A percentile compares a stretch with the other conserved stretches of the same genome.
Evolutionary conservation across 352 stramenopile species (phyloP).

Genomic region (Phytophthora parvispora): DNA sequence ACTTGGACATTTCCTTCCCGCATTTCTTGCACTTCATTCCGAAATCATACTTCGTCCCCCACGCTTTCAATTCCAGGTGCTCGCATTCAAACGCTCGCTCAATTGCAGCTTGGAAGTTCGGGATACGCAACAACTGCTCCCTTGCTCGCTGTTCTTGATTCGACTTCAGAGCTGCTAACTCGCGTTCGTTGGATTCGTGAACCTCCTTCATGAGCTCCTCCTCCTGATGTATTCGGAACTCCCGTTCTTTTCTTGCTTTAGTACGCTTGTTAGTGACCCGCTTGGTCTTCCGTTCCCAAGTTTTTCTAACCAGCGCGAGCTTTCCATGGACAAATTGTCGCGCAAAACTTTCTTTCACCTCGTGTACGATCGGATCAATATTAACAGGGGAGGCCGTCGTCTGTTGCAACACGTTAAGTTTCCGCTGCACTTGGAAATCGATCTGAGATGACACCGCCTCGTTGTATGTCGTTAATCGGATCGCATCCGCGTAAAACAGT

Average conservation of each 20-base stretch:
- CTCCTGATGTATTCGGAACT: slow-evolving; percentile 67
- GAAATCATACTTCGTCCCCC: slow-evolving; percentile 71
- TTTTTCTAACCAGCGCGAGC: slow-evolving; percentile 72
- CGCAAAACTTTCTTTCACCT: slow-evolving; percentile 67
- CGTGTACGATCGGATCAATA: slow-evolving; percentile 29
- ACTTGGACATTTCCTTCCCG: slow-evolving; percentile 73
- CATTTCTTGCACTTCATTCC: slow-evolving; percentile 73
- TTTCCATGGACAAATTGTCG: slow-evolving; percentile 64
- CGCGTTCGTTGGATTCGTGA: slow-evolving; percentile 35
- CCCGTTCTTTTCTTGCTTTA: slow-evolving; percentile 54
- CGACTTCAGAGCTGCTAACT: slow-evolving; percentile 38
- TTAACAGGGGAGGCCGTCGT: neutral
- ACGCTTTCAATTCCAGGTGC: slow-evolving; percentile 69
- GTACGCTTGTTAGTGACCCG: slow-evolving; percentile 54
- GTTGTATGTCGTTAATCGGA: slow-evolving; percentile 76
- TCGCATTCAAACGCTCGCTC: slow-evolving; percentile 59
- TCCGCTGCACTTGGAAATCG: slow-evolving; percentile 72
- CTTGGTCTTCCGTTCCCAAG: slow-evolving; percentile 74
- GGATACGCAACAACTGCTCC: slow-evolving; percentile 63
- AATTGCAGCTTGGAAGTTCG: slow-evolving; percentile 62
- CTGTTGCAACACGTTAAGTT: slow-evolving; percentile 44
- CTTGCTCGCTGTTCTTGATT: slow-evolving; percentile 37
- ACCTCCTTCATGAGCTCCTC: slow-evolving; percentile 51
- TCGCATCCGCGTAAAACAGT: slow-evolving; percentile 62
- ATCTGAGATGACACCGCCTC: slow-evolving; percentile 70